A percentile compares a stretch with the other conserved stretches of the same genome.
Evolutionary conservation across 2,329 filamentous ascomycete species (phyloP).

Genomic region (Verticillium klebahnii): DNA sequence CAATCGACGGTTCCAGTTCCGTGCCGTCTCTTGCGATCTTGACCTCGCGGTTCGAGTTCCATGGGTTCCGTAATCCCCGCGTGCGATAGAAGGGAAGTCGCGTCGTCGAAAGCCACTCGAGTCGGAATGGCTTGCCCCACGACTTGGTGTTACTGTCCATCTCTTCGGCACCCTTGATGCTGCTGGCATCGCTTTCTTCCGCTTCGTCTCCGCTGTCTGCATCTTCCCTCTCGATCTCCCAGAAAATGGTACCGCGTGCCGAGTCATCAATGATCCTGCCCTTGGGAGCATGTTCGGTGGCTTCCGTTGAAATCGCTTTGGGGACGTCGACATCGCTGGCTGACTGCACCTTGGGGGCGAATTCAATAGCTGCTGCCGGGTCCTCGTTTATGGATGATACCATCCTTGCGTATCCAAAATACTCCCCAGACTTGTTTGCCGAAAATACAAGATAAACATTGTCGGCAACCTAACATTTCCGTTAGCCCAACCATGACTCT

Average conservation of each 20-base stretch:
- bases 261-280: slow-evolving; percentile 91
- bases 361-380: slow-evolving; percentile 62
- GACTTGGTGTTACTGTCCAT: slow-evolving; percentile 51
- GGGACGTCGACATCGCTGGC: slow-evolving; percentile 62
- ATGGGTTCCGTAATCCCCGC: slow-evolving; percentile 81
- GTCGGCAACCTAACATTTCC: slow-evolving; percentile 56
- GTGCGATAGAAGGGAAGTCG: slow-evolving; percentile 86
- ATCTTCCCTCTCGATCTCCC: slow-evolving; percentile 73
- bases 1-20: slow-evolving; percentile 80
- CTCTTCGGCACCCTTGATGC: slow-evolving; percentile 32
- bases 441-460: slow-evolving; percentile 93
- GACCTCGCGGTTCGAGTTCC: slow-evolving; percentile 92
- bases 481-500: no score
- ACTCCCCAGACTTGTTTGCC: slow-evolving; percentile 95
- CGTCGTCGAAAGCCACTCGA: slow-evolving; percentile 84
- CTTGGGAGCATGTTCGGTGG: slow-evolving; percentile 72
- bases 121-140: slow-evolving; percentile 87
- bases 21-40: slow-evolving; percentile 96
- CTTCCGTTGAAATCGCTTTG: slow-evolving; percentile 73
- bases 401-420: slow-evolving; percentile 95
- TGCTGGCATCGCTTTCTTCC: slow-evolving; percentile 33
- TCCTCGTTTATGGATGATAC: slow-evolving; percentile 77
- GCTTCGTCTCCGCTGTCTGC: slow-evolving; percentile 38
- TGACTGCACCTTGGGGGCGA: slow-evolving; percentile 60
- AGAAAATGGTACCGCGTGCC: slow-evolving; percentile 92